Percentiles rank a stretch among this genome's conserved stretches.
Evolutionary conservation across 2,329 filamentous ascomycete species (phyloP).

Genomic region (Nemania sp.): DNA sequence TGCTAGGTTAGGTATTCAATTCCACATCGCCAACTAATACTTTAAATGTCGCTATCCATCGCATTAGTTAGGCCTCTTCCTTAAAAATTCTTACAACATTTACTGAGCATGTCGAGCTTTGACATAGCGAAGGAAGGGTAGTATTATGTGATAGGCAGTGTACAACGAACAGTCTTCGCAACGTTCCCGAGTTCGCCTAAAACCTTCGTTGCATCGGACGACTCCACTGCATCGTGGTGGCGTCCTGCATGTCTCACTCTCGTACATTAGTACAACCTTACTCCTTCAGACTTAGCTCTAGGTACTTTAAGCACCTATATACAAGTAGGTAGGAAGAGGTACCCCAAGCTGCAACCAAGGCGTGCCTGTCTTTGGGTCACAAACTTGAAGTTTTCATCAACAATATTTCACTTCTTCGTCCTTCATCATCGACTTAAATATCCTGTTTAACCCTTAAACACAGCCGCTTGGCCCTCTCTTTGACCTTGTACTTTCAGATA

Average conservation of each 20-base stretch:
- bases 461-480: no score
- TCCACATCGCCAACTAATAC: no score
- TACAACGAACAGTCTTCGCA: not conserved
- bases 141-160: not conserved
- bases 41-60: no score
- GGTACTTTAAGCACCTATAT: no score
- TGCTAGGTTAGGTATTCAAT: no score
- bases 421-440: not conserved
- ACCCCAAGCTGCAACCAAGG: constrained; percentile 12
- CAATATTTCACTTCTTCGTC: not conserved
- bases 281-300: not conserved
- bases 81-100: no score
- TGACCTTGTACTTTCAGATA: no score
- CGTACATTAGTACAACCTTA: constrained; percentile 1
- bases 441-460: no score
- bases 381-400: not conserved
- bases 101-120: no score
- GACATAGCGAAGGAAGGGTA: not conserved
- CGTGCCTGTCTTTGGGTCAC: constrained; percentile 7
- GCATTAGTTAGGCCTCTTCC: no score
- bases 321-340: no score
- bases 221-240: constrained; percentile 34
- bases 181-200: constrained; percentile 5
- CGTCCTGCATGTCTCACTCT: constrained; percentile 42
- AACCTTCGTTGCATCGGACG: constrained; percentile 39